These are phyloP conservation scores for Fusarium sp. DNA, from an alignment of 2,329 filamentous ascomycete species.

Conservation along the genomic window DNA sequence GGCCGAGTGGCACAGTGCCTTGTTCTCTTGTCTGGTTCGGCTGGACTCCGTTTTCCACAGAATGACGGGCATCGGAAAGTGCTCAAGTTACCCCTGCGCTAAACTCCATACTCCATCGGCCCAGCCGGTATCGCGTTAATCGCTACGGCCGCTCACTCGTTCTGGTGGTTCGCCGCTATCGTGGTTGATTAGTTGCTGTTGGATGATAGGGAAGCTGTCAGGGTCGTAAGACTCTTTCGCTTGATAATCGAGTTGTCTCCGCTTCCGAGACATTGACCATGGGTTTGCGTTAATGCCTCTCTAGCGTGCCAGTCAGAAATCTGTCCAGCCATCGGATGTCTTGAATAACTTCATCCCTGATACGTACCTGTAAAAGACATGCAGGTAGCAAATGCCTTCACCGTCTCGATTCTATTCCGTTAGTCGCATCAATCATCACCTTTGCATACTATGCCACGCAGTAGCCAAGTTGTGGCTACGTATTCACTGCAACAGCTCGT, in stretches of 20 bases:
- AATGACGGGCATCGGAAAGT: slow-evolving; percentile 29
- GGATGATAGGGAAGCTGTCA: slow-evolving; percentile 8
- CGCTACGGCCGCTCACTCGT: slow-evolving; percentile 16
- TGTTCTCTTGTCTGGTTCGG: slow-evolving; percentile 21
- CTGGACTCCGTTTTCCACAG: slow-evolving; percentile 25
- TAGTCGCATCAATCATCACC: slow-evolving; percentile 33
- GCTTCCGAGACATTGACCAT: slow-evolving; percentile 17
- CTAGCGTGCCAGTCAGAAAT: slow-evolving; percentile 14
- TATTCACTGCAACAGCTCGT: slow-evolving; percentile 19
- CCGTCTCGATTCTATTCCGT: slow-evolving; percentile 24
- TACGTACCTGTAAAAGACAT: neutral
- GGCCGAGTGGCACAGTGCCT: slow-evolving; percentile 40
- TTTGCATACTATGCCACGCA: slow-evolving; percentile 28
- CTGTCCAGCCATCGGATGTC: slow-evolving; percentile 1
- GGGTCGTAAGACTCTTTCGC: slow-evolving; percentile 16
- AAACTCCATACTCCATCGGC: slow-evolving; percentile 36
- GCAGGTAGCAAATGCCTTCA: slow-evolving; percentile 16
- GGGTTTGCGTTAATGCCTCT: slow-evolving; percentile 23
- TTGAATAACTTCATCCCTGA: slow-evolving; percentile 20
- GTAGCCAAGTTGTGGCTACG: slow-evolving; percentile 24
- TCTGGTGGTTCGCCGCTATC: slow-evolving; percentile 11
- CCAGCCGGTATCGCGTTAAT: slow-evolving; percentile 38
- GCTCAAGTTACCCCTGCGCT: slow-evolving; percentile 37
- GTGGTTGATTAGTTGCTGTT: slow-evolving; percentile 38
- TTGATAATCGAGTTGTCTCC: slow-evolving; percentile 17